Base-by-base conservation (phyloP, 148 eudicot species). In the Amaranthus hypochondriacus region DNA sequence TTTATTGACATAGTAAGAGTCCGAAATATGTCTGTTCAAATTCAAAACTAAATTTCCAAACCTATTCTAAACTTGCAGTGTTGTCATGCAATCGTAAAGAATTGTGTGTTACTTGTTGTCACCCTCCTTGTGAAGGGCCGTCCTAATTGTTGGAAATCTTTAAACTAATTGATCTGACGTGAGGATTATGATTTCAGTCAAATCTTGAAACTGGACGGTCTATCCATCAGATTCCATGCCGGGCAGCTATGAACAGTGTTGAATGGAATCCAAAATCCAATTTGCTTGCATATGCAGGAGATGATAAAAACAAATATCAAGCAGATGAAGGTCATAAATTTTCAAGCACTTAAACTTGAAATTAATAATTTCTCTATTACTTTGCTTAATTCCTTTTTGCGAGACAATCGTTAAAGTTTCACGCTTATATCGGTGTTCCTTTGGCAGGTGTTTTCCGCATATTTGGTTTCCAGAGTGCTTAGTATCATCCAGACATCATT, bases 201-300 rank as follows among this genome's bases (percentile, higher is more conserved):
- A 87, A 83, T 83, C 89, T 94, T 72, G 81, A 88, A 85, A 89
- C 87, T 70, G 98, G 98, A 63, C 82, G 96, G 42, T 86, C 98
- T 42, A 90, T 89, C 66, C 97, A 94, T 80, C 98, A 94, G 74
- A 94, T 94, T 70, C 93, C 98, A 63, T 94, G 97, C 74, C 87
- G 96, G 12, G 98, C 98, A 54, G 98, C 98, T 44, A 94, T 91
- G 98, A 94, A 94, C 73, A 94, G 98, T 56, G 98, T 94, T 52
- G 96, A 94, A 78, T 94, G 98, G 98, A 94, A 94, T 80, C 98
- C 98, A 5, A 91, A 88, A 63, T 83, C 79, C 80, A 94, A 91
- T 73, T 81, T 94, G 81, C 96, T 94, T 79, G 98, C 97, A 47
- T 94, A 89, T 75, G 98, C 98, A 70, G 98, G 98, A 69, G 98